These are phyloP conservation scores for Suillus spraguei DNA, from an alignment of 768 basidiomycete species.

Conservation along the genomic window DNA sequence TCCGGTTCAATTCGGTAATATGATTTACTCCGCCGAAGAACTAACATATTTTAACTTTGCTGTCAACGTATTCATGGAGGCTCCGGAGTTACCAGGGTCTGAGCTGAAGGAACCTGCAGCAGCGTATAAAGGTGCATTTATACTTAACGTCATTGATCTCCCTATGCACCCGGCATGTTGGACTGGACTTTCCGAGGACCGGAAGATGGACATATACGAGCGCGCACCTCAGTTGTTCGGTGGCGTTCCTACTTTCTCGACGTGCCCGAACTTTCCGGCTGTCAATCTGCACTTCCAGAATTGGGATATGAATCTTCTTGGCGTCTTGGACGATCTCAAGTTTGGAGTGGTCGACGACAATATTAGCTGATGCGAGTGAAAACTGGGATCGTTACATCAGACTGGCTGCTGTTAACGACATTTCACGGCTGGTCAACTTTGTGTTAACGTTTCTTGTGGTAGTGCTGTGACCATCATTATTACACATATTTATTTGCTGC, in stretches of 20 bases:
- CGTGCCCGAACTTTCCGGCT: slow-evolving; percentile 12
- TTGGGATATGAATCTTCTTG: slow-evolving; percentile 23
- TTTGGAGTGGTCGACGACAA: neutral
- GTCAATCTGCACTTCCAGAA: slow-evolving; percentile 22
- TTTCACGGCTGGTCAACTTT: neutral
- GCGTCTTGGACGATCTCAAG: slow-evolving; percentile 16
- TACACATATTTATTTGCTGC: neutral
- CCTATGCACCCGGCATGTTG: slow-evolving; percentile 9
- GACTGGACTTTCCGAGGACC: slow-evolving; percentile 13
- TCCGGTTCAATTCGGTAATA: neutral
- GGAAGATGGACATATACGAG: slow-evolving; percentile 10
- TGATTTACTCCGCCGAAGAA: slow-evolving; percentile 16
- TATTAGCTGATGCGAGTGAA: neutral
- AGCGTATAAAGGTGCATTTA: slow-evolving; percentile 30
- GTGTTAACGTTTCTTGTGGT: neutral
- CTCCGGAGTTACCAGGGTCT: neutral
- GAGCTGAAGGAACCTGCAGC: slow-evolving; percentile 4
- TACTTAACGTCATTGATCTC: slow-evolving; percentile 13
- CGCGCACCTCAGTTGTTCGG: slow-evolving; percentile 10
- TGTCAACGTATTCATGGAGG: slow-evolving; percentile 28
- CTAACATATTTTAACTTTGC: slow-evolving; percentile 21
- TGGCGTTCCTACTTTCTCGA: neutral
- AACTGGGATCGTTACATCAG: neutral
- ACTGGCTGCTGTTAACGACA: too few species aligned
- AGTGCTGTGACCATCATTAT: neutral